Conservation (phyloP, 768 basidiomycete genomes). For the Leccinum boreale region DNA sequence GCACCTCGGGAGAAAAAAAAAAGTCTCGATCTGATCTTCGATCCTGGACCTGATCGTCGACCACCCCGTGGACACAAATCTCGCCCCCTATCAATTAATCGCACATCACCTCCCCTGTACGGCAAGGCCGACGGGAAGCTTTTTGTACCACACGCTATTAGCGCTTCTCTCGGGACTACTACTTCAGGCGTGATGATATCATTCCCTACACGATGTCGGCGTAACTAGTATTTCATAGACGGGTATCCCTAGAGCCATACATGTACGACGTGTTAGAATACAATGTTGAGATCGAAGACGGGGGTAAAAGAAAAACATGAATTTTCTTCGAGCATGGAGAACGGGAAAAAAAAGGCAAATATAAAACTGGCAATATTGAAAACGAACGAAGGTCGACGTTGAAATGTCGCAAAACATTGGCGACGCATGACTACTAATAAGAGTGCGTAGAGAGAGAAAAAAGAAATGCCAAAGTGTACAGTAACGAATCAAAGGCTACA, state of each 20-base stretch:
- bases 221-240: slow-evolving; percentile 4
- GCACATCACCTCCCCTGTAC: slow-evolving; percentile 10
- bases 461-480: slow-evolving; percentile 18
- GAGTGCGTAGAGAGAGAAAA: slow-evolving; percentile 3
- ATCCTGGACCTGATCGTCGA: slow-evolving; percentile 31
- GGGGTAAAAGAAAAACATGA: neutral
- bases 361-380: neutral
- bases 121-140: slow-evolving; percentile 5
- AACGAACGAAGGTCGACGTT: slow-evolving; percentile 9
- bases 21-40: slow-evolving; percentile 26
- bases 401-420: slow-evolving; percentile 10
- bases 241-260: slow-evolving; percentile 18
- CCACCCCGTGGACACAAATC: neutral
- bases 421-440: slow-evolving; percentile 8
- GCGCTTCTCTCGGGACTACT: slow-evolving; percentile 1
- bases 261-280: slow-evolving; percentile 14
- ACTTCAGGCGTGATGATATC: neutral
- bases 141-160: neutral
- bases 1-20: slow-evolving; percentile 12
- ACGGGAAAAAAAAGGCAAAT: neutral
- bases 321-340: slow-evolving; percentile 4
- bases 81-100: slow-evolving; percentile 23
- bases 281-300: slow-evolving; percentile 4
- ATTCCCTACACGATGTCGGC: neutral
- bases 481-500: slow-evolving; percentile 29